These are phyloP conservation scores for Fraxinus excelsior DNA, from an alignment of 257 asterid species.

Conservation along the genomic window DNA sequence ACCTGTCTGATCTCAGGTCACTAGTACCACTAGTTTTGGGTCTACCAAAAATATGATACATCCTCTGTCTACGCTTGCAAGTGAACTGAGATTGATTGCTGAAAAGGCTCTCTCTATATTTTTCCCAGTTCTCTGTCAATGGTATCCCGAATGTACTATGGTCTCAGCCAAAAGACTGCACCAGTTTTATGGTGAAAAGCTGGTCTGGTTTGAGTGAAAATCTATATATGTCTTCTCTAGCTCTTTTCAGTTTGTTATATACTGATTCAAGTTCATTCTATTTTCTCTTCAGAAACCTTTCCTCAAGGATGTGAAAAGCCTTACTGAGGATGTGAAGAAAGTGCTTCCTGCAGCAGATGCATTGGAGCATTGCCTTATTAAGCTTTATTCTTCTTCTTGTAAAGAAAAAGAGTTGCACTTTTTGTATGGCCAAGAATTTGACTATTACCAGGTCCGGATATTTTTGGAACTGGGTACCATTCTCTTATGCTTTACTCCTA, in stretches of 20 bases:
- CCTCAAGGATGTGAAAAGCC: conserved; percentile 62
- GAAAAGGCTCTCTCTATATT: conserved; percentile 65
- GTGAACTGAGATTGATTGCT: conserved; percentile 65
- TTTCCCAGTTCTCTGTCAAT: conserved; percentile 64
- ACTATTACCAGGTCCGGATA: conserved; percentile 56
- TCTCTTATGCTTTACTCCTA: conserved; percentile 12
- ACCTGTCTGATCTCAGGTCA: conserved; percentile 50
- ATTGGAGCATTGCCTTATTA: conserved; percentile 64
- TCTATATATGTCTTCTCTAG: conserved; percentile 12
- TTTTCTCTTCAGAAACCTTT: conserved; percentile 63
- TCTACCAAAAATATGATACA: conserved; percentile 48
- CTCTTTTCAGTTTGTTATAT: conserved; percentile 20
- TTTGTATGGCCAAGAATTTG: conserved; percentile 46
- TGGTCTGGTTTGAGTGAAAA: conserved; percentile 54
- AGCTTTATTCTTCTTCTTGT: conserved; percentile 60
- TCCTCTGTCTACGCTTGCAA: conserved; percentile 79
- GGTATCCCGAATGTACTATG: conserved; percentile 72
- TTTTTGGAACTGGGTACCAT: conserved; percentile 12
- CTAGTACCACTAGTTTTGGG: conserved; percentile 44
- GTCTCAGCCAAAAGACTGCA: conserved; percentile 68
- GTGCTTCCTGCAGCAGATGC: conserved; percentile 90
- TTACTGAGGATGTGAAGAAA: conserved; percentile 67
- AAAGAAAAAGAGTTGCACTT: conserved; percentile 38
- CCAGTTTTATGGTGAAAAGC: conserved; percentile 78
- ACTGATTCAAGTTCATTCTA: conserved; percentile 29